Evolutionary conservation across 2,329 filamentous ascomycete genomes (phyloP), one percentile per base, ranked within the genome.

Genomic region (Rutstroemia sydowiana): DNA sequence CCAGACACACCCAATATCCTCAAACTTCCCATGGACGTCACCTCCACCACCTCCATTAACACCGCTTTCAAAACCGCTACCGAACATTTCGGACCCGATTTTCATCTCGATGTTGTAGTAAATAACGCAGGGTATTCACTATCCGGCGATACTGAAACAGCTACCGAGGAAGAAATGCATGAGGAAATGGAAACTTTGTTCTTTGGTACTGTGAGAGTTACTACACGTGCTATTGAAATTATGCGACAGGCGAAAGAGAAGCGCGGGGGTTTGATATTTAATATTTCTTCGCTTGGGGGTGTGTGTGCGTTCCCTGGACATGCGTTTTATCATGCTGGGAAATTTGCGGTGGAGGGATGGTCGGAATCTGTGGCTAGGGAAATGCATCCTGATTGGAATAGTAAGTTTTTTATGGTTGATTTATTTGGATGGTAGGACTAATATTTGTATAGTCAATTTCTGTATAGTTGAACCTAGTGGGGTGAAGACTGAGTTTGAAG

Each of bases 111-210:
- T 55, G 72, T 82, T 2, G 73, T 82, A 2, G 72, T 81, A 54
- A 82, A 82, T 65, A 82, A 82, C 47, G 79, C 79, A 2, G 81
- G 79, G 1, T 82, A 80, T 53, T 74, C 76, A 10, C 66, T 79
- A 2, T 64, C 67, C 6, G 76, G 75, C 9, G 73, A 77, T 1
- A 73, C 81, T 28, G 80, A 84, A 51, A 56, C 58, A n/a, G 64
- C 66, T 3, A 61, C 61, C 4, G 64, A 69, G 11, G 58, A 60
- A n/a, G 63, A 69, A 45, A 57, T 62, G 1, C 67, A 68, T 6
- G 26, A 45, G 26, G 26, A 40, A 18, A 45, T 53, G 40, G 51
- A 53, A 21, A 42, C 47, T 13, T 48, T 48, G 31, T 53, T 53
- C 26, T 53, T 43, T n/a, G 51, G 51, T 5, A 30, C 37, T 11